A percentile compares a stretch with the other conserved stretches of the same genome.
Evolutionary conservation across 1,139 yeast genomes (phyloP).

Genomic region (Sugiyamaella grinbergsii): DNA sequence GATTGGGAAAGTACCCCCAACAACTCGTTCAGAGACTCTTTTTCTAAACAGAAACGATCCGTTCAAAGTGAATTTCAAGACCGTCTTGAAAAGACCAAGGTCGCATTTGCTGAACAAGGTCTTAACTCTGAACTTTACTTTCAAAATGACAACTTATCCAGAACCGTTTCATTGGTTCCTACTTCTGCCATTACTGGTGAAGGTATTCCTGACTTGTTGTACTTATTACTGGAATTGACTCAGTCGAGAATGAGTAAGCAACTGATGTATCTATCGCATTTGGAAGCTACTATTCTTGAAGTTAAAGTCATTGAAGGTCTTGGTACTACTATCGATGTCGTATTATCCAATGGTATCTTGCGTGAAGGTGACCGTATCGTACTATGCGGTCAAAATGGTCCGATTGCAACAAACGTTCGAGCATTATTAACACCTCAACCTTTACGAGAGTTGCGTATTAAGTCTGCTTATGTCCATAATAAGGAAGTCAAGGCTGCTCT

Average conservation of each 20-base stretch:
- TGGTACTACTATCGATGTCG: slow-evolving; percentile 98
- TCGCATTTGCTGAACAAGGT: slow-evolving; percentile 96
- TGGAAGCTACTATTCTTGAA: slow-evolving; percentile 96
- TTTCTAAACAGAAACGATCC: slow-evolving; percentile 73
- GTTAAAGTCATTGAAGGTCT: slow-evolving; percentile 99
- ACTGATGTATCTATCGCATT: slow-evolving; percentile 89
- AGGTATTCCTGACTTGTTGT: slow-evolving; percentile 98
- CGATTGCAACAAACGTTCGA: slow-evolving; percentile 95
- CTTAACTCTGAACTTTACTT: slow-evolving; percentile 94
- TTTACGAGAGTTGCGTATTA: slow-evolving; percentile 90
- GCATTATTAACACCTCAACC: slow-evolving; percentile 98
- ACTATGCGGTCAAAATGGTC: slow-evolving; percentile 97
- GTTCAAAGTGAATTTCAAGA: slow-evolving; percentile 92
- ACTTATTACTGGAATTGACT: slow-evolving; percentile 92
- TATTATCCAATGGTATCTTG: slow-evolving; percentile 90
- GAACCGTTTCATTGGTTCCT: slow-evolving; percentile 94
- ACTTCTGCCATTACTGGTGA: slow-evolving; percentile 99
- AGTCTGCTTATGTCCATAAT: slow-evolving; percentile 91
- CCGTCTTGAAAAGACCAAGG: slow-evolving; percentile 80
- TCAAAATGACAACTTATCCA: slow-evolving; percentile 91
- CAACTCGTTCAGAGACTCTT: slow-evolving; percentile 94
- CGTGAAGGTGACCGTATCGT: slow-evolving; percentile 95
- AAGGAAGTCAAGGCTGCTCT: slow-evolving; percentile 98
- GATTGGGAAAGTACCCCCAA: slow-evolving; percentile 92
- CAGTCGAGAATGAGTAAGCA: slow-evolving; percentile 99